Percentiles rank a stretch among this genome's conserved stretches.
Conservation (phyloP, 257 asterid genomes). For the Forsythia viridissima region DNA sequence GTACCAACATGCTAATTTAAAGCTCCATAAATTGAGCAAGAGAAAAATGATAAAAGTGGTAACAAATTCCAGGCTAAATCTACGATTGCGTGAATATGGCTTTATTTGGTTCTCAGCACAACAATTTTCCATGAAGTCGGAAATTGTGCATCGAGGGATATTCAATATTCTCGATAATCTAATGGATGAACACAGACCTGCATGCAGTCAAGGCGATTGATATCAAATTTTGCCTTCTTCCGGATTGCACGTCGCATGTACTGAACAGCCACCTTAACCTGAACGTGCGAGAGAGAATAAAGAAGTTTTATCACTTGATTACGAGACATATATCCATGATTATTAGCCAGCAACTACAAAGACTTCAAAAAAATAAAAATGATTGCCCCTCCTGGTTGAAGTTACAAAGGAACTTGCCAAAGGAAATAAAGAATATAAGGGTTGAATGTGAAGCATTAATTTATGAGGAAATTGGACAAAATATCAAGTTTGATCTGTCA, state of each 20-base stretch:
- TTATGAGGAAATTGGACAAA: no score
- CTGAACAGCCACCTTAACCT: slow-evolving; percentile 93
- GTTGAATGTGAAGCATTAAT: no score
- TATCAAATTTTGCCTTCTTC: slow-evolving; percentile 93
- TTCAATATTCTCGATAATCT: slow-evolving; percentile 14
- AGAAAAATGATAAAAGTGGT: slow-evolving; percentile 8
- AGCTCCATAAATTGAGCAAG: slow-evolving; percentile 15
- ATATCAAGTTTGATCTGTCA: no score
- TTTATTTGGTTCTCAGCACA: neutral
- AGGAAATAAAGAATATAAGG: neutral
- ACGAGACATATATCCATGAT: slow-evolving; percentile 8
- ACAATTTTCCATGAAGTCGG: neutral
- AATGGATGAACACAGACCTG: slow-evolving; percentile 54
- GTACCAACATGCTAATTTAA: slow-evolving; percentile 18
- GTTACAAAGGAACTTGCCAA: neutral
- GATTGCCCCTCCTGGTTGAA: neutral
- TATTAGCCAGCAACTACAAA: neutral
- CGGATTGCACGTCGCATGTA: slow-evolving; percentile 90
- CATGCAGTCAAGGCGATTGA: slow-evolving; percentile 68
- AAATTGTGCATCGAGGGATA: slow-evolving; percentile 14
- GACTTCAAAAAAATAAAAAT: slow-evolving; percentile 3
- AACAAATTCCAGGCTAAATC: neutral
- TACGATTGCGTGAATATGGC: neutral
- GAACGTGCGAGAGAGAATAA: slow-evolving; percentile 19
- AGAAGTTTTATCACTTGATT: slow-evolving; percentile 16